Evolutionary conservation across 2,329 filamentous ascomycete genomes (phyloP), one percentile per base, ranked within the genome.

Genomic region (Diplodia corticola): DNA sequence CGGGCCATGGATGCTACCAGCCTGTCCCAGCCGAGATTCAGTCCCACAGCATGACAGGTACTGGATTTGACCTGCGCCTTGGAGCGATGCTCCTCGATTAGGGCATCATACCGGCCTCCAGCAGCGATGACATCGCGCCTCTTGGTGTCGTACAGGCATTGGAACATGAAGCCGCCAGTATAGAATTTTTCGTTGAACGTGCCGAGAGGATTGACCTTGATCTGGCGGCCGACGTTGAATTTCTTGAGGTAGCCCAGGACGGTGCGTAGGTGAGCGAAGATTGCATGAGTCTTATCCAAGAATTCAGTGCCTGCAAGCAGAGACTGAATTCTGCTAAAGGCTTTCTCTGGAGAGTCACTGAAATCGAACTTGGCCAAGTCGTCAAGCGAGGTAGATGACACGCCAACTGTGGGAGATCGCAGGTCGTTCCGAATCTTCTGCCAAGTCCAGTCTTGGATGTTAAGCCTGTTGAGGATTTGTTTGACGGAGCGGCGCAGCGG

Each of bases 131-230:
- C 91, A 71, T 95, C 90, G 71, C 83, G 81, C 68, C 89, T 86
- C 75, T 92, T 96, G 68, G 86, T 89, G 75, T 98, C 94, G 69
- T 93, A 92, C 2, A 97, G 80, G 73, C 93, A 97, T 68, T 96
- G 91, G 75, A 99, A 98, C 50, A 98, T 82, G 30, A 98, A 83
- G 7, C 93, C 93, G 20, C 76, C 75, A 20, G 86, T 83, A 77
- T 95, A 99, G 75, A 98, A 97, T 66, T 89, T 91, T 74, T 97
- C 93, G 73, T 96, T 96, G 73, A 96, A 86, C 76, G 91, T 96
- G 74, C 89, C 91, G 6, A 99, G 83, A 0, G 94, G 93, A 69
- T 88, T 91, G 70, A 98, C 84, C 72, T 93, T 96, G 30, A 97
- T 83, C 74, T 93, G 95, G 57, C 88, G 88, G 64, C 84, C 84